Base-by-base conservation (phyloP, 192 early-diverging fungal species). In the Phlyctochytrium bullatum region DNA sequence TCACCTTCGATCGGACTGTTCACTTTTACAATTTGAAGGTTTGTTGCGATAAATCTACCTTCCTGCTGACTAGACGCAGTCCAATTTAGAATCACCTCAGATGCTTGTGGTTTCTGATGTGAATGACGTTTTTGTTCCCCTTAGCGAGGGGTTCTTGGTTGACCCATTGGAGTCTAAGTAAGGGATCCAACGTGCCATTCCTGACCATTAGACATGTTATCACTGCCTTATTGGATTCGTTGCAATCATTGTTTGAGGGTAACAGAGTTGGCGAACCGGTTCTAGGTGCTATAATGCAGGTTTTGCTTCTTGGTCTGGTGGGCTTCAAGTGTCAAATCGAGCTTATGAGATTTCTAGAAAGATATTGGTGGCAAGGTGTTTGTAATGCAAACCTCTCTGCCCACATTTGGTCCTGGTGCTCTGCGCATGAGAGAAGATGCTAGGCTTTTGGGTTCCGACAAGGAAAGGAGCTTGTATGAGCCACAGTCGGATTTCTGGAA, bases 31-130 rank as follows among this genome's bases (percentile, higher is more conserved):
- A 95, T 73, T 69, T 99, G 54, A 85, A 83, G 69, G 90, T 89
- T 78, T 67, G 2, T 58, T 59, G 14, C 23, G 16, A 12, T 32
- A 60, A 58, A 20, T n/a, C 63, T 4, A 1, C 25, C 20, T 57
- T 12, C 23, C 36, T 66, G 23, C 2, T 64, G 62, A 2, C 12
- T 16, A 17, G 31, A 10, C 20, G 1, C 76, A 91, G 88, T 56
- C 92, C 2, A 69, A 61, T 34, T 81, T 97, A 32, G 95, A 96
- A 35, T 91, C 94, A 67, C 85, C 92, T 2, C 91, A 92, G 73
- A 94, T 98, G 94, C 82, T 99, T 82, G 90, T 98, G 31, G 94
- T 98, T 2, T 83, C 92, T 0, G 97, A 99, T 68, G 75, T 96
- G 34, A 67, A 85, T 50, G 95, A 99, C 71, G 82, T 98, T 34